Conservation (phyloP, 331 rosid genomes). For the Stylosanthes scabra region DNA sequence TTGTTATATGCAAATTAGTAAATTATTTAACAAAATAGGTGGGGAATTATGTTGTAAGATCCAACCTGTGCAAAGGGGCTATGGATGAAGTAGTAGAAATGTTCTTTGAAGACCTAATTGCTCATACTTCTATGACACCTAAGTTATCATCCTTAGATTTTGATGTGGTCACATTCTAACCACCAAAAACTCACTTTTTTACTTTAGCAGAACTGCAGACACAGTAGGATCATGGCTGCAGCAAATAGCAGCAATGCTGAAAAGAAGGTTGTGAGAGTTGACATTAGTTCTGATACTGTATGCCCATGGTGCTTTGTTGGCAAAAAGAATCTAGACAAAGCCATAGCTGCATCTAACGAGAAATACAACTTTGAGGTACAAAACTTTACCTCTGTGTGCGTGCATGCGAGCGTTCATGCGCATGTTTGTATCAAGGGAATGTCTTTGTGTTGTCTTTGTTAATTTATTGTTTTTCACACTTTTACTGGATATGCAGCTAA, state of each 20-base stretch:
- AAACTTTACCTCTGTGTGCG: background rate
- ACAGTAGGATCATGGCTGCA: conserved; percentile 61
- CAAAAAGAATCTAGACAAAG: conserved; percentile 81
- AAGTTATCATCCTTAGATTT: no score
- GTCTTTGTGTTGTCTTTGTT: background rate
- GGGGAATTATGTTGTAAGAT: background rate
- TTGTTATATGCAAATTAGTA: background rate
- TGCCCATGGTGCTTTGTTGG: conserved; percentile 98
- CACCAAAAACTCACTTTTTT: conserved; percentile 14
- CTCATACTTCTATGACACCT: background rate
- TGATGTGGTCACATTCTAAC: no score
- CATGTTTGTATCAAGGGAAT: background rate
- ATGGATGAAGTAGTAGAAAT: no score
- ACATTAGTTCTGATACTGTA: conserved; percentile 76
- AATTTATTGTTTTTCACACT: background rate
- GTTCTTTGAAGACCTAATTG: background rate
- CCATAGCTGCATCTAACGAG: conserved; percentile 69
- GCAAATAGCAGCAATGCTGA: conserved; percentile 41
- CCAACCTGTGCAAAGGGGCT: no score
- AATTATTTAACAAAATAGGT: background rate
- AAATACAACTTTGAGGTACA: conserved; percentile 76
- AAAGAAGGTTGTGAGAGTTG: conserved; percentile 70
- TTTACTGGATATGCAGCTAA: conserved; percentile 55
- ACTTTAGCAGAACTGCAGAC: conserved; percentile 44
- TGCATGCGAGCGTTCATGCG: background rate